Evolutionary conservation across 176 grass and related monocot genomes (phyloP).

Genomic region (Stipa capillata): DNA sequence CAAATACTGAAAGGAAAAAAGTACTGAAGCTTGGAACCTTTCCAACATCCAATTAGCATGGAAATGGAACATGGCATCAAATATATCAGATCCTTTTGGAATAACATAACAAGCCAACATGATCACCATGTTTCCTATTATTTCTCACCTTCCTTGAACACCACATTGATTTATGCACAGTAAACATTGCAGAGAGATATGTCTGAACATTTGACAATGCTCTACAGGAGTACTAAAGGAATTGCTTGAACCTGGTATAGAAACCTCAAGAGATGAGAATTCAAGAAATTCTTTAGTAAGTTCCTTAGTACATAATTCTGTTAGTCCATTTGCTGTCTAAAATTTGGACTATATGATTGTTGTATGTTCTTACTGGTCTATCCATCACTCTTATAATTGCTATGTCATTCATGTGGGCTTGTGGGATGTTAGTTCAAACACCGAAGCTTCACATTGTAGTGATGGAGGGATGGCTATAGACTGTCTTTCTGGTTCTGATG

Average conservation of each 20-base stretch:
- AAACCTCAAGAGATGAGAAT: conserved; percentile 22
- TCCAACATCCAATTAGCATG: not conserved
- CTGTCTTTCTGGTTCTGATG: conserved; percentile 57
- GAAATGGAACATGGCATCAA: not conserved
- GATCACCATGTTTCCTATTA: not conserved
- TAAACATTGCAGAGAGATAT: not conserved
- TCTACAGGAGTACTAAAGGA: conserved; percentile 68
- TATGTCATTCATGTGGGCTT: conserved; percentile 12
- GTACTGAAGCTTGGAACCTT: not conserved
- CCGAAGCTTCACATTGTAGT: conserved; percentile 13
- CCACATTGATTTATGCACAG: not conserved
- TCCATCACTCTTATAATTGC: conserved; percentile 1
- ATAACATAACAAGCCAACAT: not conserved
- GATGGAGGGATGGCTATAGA: conserved; percentile 40
- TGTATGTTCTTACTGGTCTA: not conserved
- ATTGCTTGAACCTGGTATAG: conserved; percentile 26
- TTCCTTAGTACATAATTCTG: conserved; percentile 12
- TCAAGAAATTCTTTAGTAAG: conserved; percentile 28
- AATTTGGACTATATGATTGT: not conserved
- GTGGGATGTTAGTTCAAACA: conserved; percentile 39
- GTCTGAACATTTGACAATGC: not conserved
- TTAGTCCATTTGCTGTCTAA: conserved; percentile 6
- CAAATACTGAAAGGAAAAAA: not conserved
- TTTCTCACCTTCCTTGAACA: not conserved
- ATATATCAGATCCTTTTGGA: not conserved